Conservation (phyloP, 768 basidiomycete species). For the Phylloporus rhodoxanthus region DNA sequence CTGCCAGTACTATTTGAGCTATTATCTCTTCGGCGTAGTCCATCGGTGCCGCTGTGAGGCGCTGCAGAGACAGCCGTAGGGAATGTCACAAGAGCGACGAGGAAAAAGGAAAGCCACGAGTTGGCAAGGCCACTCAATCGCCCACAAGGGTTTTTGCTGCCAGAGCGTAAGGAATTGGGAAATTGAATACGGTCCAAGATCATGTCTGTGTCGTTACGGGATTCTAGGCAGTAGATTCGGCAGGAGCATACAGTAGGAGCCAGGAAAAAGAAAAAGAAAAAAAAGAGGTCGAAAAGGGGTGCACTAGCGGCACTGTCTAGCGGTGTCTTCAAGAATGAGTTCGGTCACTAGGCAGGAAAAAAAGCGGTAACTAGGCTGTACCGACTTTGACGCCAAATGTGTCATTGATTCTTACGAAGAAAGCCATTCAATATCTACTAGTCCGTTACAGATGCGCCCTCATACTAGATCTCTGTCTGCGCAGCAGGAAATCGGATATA, state of each 20-base stretch:
- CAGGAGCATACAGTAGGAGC: not conserved
- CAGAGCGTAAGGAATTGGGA: slow-evolving; percentile 1
- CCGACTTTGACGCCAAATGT: not conserved
- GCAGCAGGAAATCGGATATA: slow-evolving; percentile 22
- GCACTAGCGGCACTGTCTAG: slow-evolving; percentile 5
- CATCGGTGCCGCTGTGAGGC: not conserved
- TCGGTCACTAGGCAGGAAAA: not conserved
- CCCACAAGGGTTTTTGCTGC: slow-evolving; percentile 2
- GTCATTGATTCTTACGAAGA: not conserved
- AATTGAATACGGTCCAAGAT: not conserved
- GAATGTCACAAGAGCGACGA: not conserved
- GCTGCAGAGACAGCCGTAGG: slow-evolving; percentile 5
- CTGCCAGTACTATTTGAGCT: not conserved
- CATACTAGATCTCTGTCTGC: slow-evolving; percentile 4
- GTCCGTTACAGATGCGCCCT: slow-evolving; percentile 3
- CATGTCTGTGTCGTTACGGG: not conserved
- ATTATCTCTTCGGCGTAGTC: not conserved
- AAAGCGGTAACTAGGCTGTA: slow-evolving; percentile 2
- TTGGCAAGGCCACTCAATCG: not conserved
- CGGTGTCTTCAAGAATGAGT: not conserved
- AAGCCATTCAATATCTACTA: not conserved
- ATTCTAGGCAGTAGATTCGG: not conserved
- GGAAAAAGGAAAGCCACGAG: slow-evolving; percentile 3
- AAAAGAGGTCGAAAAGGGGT: slow-evolving; percentile 6
- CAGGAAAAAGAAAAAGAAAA: too few species aligned